A percentile compares a stretch with the other conserved stretches of the same genome.
Evolutionary conservation across 78 protist genomes (phyloP).

Genomic region (Dictyostelium purpureum): DNA sequence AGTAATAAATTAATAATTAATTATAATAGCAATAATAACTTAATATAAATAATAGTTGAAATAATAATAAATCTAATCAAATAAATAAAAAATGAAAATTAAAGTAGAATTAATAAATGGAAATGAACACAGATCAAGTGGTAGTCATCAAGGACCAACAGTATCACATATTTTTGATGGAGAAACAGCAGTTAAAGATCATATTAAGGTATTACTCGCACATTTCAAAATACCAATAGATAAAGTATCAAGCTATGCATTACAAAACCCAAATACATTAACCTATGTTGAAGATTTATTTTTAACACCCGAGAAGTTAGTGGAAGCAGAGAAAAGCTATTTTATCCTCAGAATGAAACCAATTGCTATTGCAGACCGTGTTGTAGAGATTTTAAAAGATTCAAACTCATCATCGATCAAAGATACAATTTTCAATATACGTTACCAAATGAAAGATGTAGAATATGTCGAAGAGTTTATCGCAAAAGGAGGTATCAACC

Average conservation of each 20-base stretch:
- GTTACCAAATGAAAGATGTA: constrained; percentile 72
- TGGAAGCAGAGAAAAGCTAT: constrained; percentile 46
- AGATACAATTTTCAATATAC: constrained; percentile 61
- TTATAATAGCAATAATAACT: too few relatives aligned
- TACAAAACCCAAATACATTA: constrained; percentile 28
- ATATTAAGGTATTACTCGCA: constrained; percentile 41
- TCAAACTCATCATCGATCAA: constrained; percentile 40
- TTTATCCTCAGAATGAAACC: constrained; percentile 65
- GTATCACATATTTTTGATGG: constrained; percentile 78
- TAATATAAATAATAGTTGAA: too few relatives aligned
- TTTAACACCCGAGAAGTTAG: constrained; percentile 44
- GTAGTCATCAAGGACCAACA: neutral
- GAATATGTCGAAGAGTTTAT: constrained; percentile 77
- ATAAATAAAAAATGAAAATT: constrained; percentile 42
- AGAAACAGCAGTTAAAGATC: constrained; percentile 74
- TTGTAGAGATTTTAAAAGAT: constrained; percentile 22
- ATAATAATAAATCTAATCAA: too few relatives aligned
- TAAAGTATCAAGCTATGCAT: constrained; percentile 21
- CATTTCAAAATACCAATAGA: constrained; percentile 65
- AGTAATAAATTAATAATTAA: too few relatives aligned
- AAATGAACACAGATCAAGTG: constrained; percentile 53
- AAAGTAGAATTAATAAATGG: constrained; percentile 72
- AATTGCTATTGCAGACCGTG: constrained; percentile 63
- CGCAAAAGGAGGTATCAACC: constrained; percentile 70
- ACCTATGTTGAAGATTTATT: constrained; percentile 46